Evolutionary conservation across 176 grass and related monocot species (phyloP).

Genomic region (Triticum dicoccoides): DNA sequence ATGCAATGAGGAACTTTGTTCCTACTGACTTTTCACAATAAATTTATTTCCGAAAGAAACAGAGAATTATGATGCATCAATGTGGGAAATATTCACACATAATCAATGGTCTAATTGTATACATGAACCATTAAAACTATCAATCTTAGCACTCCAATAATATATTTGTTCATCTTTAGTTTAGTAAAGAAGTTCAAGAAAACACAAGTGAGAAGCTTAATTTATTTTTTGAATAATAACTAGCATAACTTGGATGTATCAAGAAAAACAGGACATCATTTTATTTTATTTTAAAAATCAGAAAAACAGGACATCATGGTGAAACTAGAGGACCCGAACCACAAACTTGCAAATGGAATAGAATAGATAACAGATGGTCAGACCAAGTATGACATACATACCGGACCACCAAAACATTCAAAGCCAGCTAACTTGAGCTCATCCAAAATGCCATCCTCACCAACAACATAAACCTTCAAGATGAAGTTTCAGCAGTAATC

Average conservation of each 20-base stretch:
- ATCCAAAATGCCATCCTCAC: conserved; percentile 92
- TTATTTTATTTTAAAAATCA: background rate
- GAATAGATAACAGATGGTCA: background rate
- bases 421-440: conserved; percentile 88
- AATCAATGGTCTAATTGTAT: background rate
- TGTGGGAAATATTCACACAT: background rate
- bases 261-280: background rate
- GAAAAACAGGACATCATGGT: background rate
- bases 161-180: background rate
- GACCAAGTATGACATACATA: conserved; percentile 61
- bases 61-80: background rate
- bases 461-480: conserved; percentile 88
- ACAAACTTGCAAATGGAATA: conserved; percentile 8
- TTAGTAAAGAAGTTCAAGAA: background rate
- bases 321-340: background rate
- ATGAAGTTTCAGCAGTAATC: conserved; percentile 15
- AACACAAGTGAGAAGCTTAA: background rate
- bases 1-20: conserved; percentile 1
- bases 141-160: background rate
- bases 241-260: background rate
- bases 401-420: conserved; percentile 91
- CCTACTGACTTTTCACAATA: background rate
- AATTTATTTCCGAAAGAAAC: background rate
- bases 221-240: background rate
- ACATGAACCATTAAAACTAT: background rate